Evolutionary conservation across 2,329 filamentous ascomycete genomes (phyloP), one percentile per base, ranked within the genome.

Genomic region (Aspergillus puulaauensis): DNA sequence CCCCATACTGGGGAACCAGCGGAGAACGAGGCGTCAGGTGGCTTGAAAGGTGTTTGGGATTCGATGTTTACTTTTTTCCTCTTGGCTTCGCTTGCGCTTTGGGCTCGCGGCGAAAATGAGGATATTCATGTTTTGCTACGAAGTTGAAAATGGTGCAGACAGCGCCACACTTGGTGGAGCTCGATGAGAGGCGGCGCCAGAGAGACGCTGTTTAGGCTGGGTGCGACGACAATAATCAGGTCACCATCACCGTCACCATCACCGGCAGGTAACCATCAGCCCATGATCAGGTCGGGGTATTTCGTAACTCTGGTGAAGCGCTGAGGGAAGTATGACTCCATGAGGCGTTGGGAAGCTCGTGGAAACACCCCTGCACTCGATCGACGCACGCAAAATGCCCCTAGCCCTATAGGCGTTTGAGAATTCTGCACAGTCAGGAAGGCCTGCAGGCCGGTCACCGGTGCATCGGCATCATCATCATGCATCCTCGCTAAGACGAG

Each of bases 1-100:
- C 24, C 50, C 50, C 17, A 52, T 27, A 53, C 55, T 49, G 54
- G 58, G 54, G 58, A 59, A 56, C 50, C 41, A 40, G 56, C 54
- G 58, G 58, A 60, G 58, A 49, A 23, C 43, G 58, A 31, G 55
- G 43, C 54, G 54, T 60, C 54, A 60, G 57, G 49, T 57, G 57
- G 55, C 58, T 51, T 46, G 27, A n/a, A 48, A 48, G 21, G 14
- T 37, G 54, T 57, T 60, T 56, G 54, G 54, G 54, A 47, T 54
- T 53, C 17, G 50, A 57, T 57, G 23, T 49, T 57, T 59, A 24
- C 45, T 59, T 59, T 59, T 59, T 59, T 52, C 24, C 23, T 51
- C 15, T 21, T 40, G 31, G n/a, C 24, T 39, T 24, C 15, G 23
- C 24, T 52, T 23, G 37, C 23, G 17, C 35, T 46, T 57, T 21